phyloP scores from a whole-genome alignment of 2,329 filamentous ascomycete species.

The Whalleya microplaca region DNA sequence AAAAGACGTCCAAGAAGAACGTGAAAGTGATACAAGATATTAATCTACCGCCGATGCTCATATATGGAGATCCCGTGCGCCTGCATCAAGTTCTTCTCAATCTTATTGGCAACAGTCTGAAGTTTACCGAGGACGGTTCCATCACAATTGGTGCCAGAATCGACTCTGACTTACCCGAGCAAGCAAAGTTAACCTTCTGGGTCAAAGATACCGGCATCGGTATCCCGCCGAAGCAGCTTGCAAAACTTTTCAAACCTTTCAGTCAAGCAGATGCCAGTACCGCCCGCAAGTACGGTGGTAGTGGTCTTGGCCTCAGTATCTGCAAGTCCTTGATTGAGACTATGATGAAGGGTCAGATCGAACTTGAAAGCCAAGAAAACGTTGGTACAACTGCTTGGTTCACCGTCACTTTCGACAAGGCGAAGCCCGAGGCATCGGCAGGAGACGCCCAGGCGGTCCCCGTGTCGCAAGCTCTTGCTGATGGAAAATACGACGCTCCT shows the following conservation, averaged over 20 bases:
- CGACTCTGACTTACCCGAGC: constrained; percentile 70
- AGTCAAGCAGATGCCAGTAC: constrained; percentile 91
- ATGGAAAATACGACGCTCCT: constrained; percentile 35
- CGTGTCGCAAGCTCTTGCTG: constrained; percentile 45
- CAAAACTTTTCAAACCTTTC: constrained; percentile 89
- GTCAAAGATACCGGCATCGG: constrained; percentile 91
- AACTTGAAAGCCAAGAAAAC: constrained; percentile 75
- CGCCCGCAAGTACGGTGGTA: constrained; percentile 88
- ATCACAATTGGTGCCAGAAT: constrained; percentile 81
- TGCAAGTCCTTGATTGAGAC: constrained; percentile 94
- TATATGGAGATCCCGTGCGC: constrained; percentile 68
- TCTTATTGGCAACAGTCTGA: constrained; percentile 88
- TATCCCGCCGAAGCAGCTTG: constrained; percentile 79
- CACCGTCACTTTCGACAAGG: constrained; percentile 83
- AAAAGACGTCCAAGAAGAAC: constrained; percentile 64
- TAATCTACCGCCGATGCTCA: constrained; percentile 73
- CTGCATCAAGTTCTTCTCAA: constrained; percentile 76
- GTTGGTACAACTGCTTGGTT: constrained; percentile 77
- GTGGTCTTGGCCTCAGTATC: constrained; percentile 87
- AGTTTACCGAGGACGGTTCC: constrained; percentile 86
- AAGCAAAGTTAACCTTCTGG: constrained; percentile 78
- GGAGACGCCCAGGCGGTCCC: constrained; percentile 53
- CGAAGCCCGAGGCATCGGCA: constrained; percentile 62
- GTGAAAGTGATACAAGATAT: constrained; percentile 72
- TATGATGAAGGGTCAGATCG: constrained; percentile 86